Evolutionary conservation across 2,329 filamentous ascomycete genomes (phyloP), one percentile per base, ranked within the genome.

Genomic region (Fusarium annulatum): DNA sequence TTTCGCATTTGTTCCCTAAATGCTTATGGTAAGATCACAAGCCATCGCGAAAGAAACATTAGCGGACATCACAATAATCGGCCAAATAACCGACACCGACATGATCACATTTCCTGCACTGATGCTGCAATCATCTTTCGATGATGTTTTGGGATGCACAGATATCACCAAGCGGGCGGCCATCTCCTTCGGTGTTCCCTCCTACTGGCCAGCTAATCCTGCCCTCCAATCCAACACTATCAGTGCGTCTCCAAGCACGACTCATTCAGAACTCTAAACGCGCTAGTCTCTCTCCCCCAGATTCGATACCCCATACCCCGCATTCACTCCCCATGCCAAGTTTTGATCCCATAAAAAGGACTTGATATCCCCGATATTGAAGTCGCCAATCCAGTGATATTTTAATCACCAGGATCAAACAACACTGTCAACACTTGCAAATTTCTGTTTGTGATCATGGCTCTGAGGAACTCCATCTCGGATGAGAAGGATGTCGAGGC

Each of bases 401-500:
- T 67, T 14, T 18, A n/a, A n/a, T 34, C 23, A 67, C 33, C 28
- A 6, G 16, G 39, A 16, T 43, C 46, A 23, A 23, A 9, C 10
- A 23, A 26, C 19, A 14, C 39, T 21, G 1, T 2, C 11, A 41
- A 41, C 11, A 14, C 38, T 41, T 14, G 11, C 19, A 6, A 21
- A 41, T 41, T 8, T 8, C 38, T 9, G 19, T 21, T 21, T 11
- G 21, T 23, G n/a, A 26, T 18, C 39, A 73, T 73, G 71, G 46
- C 58, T 68, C 21, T 60, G 30, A 58, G 63, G 30, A 52, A 64
- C 21, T 64, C 59, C 11, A 14, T 69, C 23, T 67, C 62, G 6
- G 63, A 68, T 33, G 69, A 75, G 65, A 75, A 75, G 52, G 72
- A 75, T 49, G 38, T 73, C 12, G 72, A 75, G 68, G 72, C 65